Conservation (phyloP, 495 filamentous ascomycete genomes). For the Rhizodiscina lignyota region DNA sequence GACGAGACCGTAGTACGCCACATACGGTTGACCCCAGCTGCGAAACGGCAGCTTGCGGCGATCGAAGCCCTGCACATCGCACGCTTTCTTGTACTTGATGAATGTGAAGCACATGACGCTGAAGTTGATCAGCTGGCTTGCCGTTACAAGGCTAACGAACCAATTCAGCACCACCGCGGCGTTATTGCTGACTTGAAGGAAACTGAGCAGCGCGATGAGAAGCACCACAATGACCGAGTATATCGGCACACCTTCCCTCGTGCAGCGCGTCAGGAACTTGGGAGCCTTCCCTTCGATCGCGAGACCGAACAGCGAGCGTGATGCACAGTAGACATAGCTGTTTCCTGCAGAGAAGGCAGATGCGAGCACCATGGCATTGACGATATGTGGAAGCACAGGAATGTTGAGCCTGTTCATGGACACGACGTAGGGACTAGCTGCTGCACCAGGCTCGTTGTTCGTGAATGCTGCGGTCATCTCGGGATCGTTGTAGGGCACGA, state of each 20-base stretch:
- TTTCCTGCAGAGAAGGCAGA: constrained; percentile 21
- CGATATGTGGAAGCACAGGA: constrained; percentile 15
- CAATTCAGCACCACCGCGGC: constrained; percentile 53
- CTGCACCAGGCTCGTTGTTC: constrained; percentile 11
- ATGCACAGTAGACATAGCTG: constrained; percentile 20
- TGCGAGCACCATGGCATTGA: constrained; percentile 19
- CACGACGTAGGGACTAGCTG: constrained; percentile 19
- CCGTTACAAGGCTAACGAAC: constrained; percentile 34
- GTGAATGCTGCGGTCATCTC: constrained; percentile 13
- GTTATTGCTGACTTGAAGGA: constrained; percentile 54
- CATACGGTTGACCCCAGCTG: constrained; percentile 48
- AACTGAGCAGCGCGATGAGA: constrained; percentile 46
- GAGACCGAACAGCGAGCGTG: constrained; percentile 18
- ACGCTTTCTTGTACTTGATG: constrained; percentile 52
- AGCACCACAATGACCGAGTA: constrained; percentile 47
- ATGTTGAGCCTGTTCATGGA: constrained; percentile 17
- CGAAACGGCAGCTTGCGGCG: constrained; percentile 48
- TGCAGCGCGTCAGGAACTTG: constrained; percentile 28
- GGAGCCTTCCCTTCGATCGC: constrained; percentile 21
- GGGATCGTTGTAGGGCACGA: constrained; percentile 18
- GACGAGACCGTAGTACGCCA: constrained; percentile 47
- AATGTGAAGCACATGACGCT: constrained; percentile 53
- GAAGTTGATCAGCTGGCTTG: constrained; percentile 66
- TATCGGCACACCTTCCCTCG: constrained; percentile 31
- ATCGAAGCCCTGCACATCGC: constrained; percentile 50